Evolutionary conservation across 345 rosid genomes (phyloP), one percentile per base, ranked within the genome.

Genomic region (Lepidium sativum): DNA sequence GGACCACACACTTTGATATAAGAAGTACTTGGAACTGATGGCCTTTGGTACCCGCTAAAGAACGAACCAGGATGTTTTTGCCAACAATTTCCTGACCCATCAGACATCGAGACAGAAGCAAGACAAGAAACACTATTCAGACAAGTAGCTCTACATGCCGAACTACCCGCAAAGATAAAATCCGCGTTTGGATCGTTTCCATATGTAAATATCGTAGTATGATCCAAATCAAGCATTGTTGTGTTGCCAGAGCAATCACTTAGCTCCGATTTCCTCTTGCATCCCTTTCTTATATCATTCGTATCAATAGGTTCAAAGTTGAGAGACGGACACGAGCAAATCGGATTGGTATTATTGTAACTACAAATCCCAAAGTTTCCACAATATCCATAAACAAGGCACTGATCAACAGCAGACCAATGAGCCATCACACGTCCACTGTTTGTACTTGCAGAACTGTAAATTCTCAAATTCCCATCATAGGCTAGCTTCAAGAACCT

Each of bases 391-490:
- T 55, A 87, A 45, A 83, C 82, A 39, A 4, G 80, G 63, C 95
- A 85, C 40, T 79, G 88, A 43, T 87, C 70, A 51, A 86, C 56
- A 60, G 83, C 87, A 2, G 79, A 68, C 95, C 91, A 87, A 49
- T 71, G 71, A 44, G 41, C 10, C 9, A 44, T 42, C 17, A 39
- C 18, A 56, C 50, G 70, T 10, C 77, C 80, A 57, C 23, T 60
- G 37, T 63, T 73, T 23, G 49, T 63, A 16, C 17, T 52, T 11
- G 27, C 47, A 6, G 77, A 72, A 37, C 85, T 81, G 21, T 80
- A 87, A 7, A 87, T 87, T 66, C 76, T 83, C 71, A 87, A 52
- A 40, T 87, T 87, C 59, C 95, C 95, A 76, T 84, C 88, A 16
- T 51, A 18, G 35, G 75, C 83, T 44, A 87, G 47, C 72, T 66